Evolutionary conservation across 148 eudicot species (phyloP).

Genomic region (Amaranthus hypochondriacus): DNA sequence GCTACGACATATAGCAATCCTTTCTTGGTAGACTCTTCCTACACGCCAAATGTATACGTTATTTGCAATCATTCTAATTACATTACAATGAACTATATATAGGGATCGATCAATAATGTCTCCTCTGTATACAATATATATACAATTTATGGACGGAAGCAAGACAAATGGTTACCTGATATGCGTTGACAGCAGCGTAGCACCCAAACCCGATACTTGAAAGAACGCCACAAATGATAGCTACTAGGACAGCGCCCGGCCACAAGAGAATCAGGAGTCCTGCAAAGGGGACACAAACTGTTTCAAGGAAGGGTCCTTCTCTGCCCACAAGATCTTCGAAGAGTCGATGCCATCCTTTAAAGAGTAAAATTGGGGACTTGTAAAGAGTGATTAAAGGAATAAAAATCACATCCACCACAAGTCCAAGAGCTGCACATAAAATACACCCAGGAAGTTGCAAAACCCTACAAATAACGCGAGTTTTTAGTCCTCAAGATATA

Average conservation of each 20-base stretch:
- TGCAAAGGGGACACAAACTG: constrained; percentile 33
- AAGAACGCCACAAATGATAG: constrained; percentile 22
- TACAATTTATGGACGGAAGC: background rate
- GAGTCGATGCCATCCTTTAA: constrained; percentile 33
- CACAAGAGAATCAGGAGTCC: constrained; percentile 29
- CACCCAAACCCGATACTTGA: constrained; percentile 31
- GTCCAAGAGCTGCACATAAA: constrained; percentile 26
- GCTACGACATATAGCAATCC: constrained; percentile 31
- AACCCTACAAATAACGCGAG: constrained; percentile 15
- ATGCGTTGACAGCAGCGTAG: constrained; percentile 29
- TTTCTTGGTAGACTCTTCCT: constrained; percentile 34
- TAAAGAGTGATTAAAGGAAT: constrained; percentile 30
- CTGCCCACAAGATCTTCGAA: constrained; percentile 31
- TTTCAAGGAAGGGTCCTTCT: constrained; percentile 38
- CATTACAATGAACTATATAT: background rate
- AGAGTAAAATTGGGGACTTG: constrained; percentile 29
- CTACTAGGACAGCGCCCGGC: constrained; percentile 31
- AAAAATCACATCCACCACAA: constrained; percentile 24
- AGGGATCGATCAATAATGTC: background rate
- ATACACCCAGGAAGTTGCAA: constrained; percentile 31
- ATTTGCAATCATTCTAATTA: background rate
- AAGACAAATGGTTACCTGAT: constrained; percentile 21
- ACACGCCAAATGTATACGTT: background rate
- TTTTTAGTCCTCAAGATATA: background rate
- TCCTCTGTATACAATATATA: background rate